phyloP scores from a whole-genome alignment of 768 basidiomycete genomes.

The Boletus subparvulus region DNA sequence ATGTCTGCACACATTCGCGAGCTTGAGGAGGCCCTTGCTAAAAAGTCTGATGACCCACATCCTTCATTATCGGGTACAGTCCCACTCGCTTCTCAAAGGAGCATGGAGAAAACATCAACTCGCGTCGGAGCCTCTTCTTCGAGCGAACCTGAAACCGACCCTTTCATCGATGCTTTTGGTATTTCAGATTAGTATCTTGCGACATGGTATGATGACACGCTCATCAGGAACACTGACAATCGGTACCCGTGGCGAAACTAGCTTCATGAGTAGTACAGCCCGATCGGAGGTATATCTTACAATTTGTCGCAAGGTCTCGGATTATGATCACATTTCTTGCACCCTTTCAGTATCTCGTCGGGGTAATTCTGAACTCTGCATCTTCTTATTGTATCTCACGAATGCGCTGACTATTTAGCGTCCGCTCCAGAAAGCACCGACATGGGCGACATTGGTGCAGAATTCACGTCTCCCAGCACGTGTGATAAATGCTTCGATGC shows the following conservation, averaged over 20 bases:
- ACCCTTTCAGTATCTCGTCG: constrained; percentile 51
- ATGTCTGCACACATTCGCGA: constrained; percentile 56
- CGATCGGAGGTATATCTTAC: constrained; percentile 56
- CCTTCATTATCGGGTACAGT: constrained; percentile 39
- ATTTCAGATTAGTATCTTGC: not conserved
- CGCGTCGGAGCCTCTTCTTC: constrained; percentile 1
- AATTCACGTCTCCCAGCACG: constrained; percentile 41
- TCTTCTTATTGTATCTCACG: not conserved
- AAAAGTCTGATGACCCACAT: constrained; percentile 49
- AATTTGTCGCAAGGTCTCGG: not conserved
- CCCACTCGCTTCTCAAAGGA: constrained; percentile 29
- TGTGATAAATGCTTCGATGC: constrained; percentile 38
- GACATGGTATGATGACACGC: not conserved
- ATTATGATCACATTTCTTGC: not conserved
- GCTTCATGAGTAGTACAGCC: constrained; percentile 64
- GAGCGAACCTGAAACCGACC: constrained; percentile 40
- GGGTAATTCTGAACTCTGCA: constrained; percentile 35
- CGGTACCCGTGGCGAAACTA: constrained; percentile 52
- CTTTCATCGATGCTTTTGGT: constrained; percentile 52
- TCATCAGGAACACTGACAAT: constrained; percentile 57
- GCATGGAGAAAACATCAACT: constrained; percentile 22
- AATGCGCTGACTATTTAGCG: constrained; percentile 17
- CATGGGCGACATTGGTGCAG: constrained; percentile 14
- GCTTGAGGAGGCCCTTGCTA: constrained; percentile 58
- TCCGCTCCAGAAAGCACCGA: constrained; percentile 18